Conservation (phyloP, 2,329 filamentous ascomycete species). For the Raffaelea albimanens region DNA sequence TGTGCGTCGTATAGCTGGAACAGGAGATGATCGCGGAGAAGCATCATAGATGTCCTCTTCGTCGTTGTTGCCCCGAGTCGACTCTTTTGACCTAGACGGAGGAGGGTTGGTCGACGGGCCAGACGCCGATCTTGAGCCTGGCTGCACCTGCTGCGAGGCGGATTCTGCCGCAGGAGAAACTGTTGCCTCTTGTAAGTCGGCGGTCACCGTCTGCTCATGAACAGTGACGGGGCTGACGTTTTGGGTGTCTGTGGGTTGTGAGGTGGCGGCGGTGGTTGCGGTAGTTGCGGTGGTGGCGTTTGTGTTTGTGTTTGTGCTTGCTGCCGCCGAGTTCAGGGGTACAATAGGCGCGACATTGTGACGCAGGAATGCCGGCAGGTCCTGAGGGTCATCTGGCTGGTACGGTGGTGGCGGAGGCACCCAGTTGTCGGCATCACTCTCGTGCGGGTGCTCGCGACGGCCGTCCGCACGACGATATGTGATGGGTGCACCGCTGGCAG, state of each 20-base stretch:
- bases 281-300: too few relatives aligned
- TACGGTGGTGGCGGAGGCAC: constrained; percentile 79
- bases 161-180: too few relatives aligned
- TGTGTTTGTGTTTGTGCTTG: neutral
- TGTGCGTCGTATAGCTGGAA: neutral
- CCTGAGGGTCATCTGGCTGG: constrained; percentile 51
- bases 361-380: constrained; percentile 46
- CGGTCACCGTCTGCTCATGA: too few relatives aligned
- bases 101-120: too few relatives aligned
- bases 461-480: constrained; percentile 62
- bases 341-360: constrained; percentile 22
- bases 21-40: constrained; percentile 33
- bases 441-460: constrained; percentile 65
- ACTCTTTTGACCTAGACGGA: too few relatives aligned
- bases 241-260: too few relatives aligned
- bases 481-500: constrained; percentile 42
- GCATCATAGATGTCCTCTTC: constrained; percentile 36
- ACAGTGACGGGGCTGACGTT: too few relatives aligned
- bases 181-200: too few relatives aligned
- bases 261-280: too few relatives aligned
- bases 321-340: constrained; percentile 4
- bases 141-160: too few relatives aligned
- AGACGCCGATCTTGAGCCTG: too few relatives aligned
- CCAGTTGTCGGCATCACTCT: constrained; percentile 85
- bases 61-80: constrained; percentile 12